These are phyloP conservation scores for Fusarium sp. DNA, from an alignment of 2,329 filamentous ascomycete genomes.

Conservation along the genomic window DNA sequence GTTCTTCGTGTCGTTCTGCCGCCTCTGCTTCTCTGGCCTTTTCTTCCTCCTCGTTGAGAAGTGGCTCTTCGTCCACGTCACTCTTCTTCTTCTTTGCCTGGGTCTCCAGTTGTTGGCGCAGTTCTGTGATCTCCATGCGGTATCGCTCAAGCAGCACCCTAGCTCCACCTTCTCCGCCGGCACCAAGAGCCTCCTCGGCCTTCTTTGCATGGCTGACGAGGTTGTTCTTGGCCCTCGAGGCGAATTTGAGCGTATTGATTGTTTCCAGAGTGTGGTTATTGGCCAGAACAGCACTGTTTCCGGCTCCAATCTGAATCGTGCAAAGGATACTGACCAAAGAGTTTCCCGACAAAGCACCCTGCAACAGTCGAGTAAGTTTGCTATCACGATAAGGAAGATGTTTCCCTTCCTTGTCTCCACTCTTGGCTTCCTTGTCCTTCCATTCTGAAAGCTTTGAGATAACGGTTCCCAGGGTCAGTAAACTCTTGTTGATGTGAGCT, in stretches of 20 bases:
- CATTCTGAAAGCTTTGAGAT: conserved; percentile 91
- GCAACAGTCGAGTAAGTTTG: conserved; percentile 92
- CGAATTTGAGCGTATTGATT: conserved; percentile 96
- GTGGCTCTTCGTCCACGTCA: conserved; percentile 69
- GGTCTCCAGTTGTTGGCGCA: conserved; percentile 83
- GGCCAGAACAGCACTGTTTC: conserved; percentile 75
- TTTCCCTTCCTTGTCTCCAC: conserved; percentile 83
- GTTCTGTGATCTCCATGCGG: conserved; percentile 87
- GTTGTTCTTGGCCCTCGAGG: conserved; percentile 95
- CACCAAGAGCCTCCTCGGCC: conserved; percentile 86
- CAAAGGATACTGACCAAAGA: conserved; percentile 97
- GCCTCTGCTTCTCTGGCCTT: conserved; percentile 81
- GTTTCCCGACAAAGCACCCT: conserved; percentile 91
- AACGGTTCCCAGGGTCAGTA: conserved; percentile 94
- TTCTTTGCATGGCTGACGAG: conserved; percentile 97
- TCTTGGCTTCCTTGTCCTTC: conserved; percentile 82
- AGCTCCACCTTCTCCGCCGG: conserved; percentile 84
- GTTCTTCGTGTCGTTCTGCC: conserved; percentile 90
- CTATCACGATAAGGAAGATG: conserved; percentile 97
- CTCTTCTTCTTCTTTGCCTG: conserved; percentile 77
- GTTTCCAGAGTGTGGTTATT: conserved; percentile 87
- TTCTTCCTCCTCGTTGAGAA: conserved; percentile 76
- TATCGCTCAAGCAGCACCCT: conserved; percentile 92
- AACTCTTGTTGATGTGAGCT: conserved; percentile 97
- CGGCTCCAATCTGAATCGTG: conserved; percentile 89